phyloP scores from a whole-genome alignment of 2,329 filamentous ascomycete genomes.

The Neospermospora avenae region DNA sequence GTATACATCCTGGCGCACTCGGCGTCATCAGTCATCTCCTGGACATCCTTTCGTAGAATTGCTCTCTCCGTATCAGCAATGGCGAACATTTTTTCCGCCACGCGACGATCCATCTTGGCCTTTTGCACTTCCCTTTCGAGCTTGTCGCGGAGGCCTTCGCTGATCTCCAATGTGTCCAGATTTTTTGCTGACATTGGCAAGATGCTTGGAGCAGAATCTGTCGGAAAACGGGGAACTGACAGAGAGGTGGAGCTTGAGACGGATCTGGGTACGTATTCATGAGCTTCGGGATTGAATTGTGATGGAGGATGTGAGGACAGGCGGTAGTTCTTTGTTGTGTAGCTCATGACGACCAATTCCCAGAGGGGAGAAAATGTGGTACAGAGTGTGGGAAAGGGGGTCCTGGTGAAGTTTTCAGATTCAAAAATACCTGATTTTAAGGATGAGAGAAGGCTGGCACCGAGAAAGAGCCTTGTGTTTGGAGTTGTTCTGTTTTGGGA shows the following conservation, averaged over 20 bases:
- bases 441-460: no score
- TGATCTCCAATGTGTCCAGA: background rate
- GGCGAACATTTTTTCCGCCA: background rate
- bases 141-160: background rate
- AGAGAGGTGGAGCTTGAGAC: background rate
- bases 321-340: background rate
- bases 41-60: background rate
- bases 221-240: background rate
- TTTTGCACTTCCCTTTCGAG: background rate
- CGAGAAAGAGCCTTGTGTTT: no score
- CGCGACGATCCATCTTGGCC: background rate
- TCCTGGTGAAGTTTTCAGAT: background rate
- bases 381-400: background rate
- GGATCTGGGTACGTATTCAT: background rate
- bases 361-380: background rate
- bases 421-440: background rate
- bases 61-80: background rate
- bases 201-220: background rate
- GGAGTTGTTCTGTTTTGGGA: no score
- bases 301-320: background rate
- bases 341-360: background rate
- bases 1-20: background rate
- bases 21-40: background rate
- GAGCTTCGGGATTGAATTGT: background rate
- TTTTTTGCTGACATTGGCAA: background rate